A percentile compares a stretch with the other conserved stretches of the same genome.
Evolutionary conservation across 306 rosid genomes (phyloP).

Genomic region (Begonia peltatifolia): DNA sequence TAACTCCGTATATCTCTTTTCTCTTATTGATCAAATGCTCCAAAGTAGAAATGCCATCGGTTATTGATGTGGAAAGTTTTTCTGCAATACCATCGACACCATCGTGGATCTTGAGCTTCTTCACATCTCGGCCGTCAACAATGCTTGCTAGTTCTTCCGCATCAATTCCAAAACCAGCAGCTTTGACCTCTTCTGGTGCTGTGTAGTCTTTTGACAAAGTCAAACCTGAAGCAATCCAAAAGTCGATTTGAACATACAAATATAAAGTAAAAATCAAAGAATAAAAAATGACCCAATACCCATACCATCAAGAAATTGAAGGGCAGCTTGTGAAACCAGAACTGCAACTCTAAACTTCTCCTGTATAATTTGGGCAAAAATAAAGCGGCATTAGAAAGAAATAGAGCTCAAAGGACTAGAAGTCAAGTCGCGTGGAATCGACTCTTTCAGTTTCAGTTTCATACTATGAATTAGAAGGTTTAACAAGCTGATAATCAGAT

Average conservation of each 20-base stretch:
- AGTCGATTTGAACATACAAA: too few species aligned
- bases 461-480: background rate
- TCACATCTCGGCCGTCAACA: conserved; percentile 80
- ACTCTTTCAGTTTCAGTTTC: too few species aligned
- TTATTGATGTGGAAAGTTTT: conserved; percentile 48
- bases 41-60: conserved; percentile 57
- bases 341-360: conserved; percentile 98
- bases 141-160: conserved; percentile 71
- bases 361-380: conserved; percentile 20
- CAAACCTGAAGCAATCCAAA: conserved; percentile 37
- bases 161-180: conserved; percentile 74
- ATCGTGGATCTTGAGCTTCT: conserved; percentile 65
- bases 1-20: conserved; percentile 64
- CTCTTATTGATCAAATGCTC: conserved; percentile 46
- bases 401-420: background rate
- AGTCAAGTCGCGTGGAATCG: too few species aligned
- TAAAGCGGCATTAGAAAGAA: background rate
- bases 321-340: conserved; percentile 99
- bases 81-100: conserved; percentile 49
- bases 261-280: too few species aligned
- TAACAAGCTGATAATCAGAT: too few species aligned
- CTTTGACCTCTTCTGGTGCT: conserved; percentile 70
- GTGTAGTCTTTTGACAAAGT: conserved; percentile 45
- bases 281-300: background rate
- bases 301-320: conserved; percentile 89